Evolutionary conservation across 345 rosid species (phyloP), one percentile per base, ranked within the genome.

Genomic region (Pseudoturritis turrita): DNA sequence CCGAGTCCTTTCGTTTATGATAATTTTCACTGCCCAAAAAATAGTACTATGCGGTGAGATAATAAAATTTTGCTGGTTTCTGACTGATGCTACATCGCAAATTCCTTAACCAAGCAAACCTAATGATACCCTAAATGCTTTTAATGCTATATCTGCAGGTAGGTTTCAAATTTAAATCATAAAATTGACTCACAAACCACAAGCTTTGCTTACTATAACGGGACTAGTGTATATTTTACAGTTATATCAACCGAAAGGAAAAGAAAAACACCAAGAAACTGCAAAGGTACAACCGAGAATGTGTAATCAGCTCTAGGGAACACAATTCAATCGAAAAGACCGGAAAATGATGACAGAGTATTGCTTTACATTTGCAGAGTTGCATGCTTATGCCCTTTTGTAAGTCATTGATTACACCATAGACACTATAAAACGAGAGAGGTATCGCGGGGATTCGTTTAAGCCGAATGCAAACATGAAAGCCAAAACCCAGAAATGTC

Each of bases 21-120:
- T 78, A 52, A 88, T 74, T 61, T 83, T 69, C 23, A 83, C 90
- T 84, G 83, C 74, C 58, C 54, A 15, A n/a, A 2, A 44, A 3
- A 18, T 2, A 33, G 17, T 23, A 60, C 22, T 17, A n/a, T 6
- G 21, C 23, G 10, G 18, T 68, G 33, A 22, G 51, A 37, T 40
- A 60, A 18, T 6, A 29, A 53, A 33, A 41, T 9, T 1, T 13
- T 46, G 75, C 28, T 50, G 18, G 68, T 56, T 74, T 74, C 53
- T 37, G 12, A 54, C n/a, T 33, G n/a, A 28, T 33, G 33, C 33
- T 29, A 29, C 3, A 25, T 25, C 3, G 33, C 37, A 33, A 33
- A 33, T 21, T 60, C 15, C 46, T 65, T 6, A 36, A 29, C 47
- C 28, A 62, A 43, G 21, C 43, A 41, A 69, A 17, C 37, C 46